These are phyloP conservation scores for Russula virescens DNA, from an alignment of 768 basidiomycete species.

Conservation along the genomic window DNA sequence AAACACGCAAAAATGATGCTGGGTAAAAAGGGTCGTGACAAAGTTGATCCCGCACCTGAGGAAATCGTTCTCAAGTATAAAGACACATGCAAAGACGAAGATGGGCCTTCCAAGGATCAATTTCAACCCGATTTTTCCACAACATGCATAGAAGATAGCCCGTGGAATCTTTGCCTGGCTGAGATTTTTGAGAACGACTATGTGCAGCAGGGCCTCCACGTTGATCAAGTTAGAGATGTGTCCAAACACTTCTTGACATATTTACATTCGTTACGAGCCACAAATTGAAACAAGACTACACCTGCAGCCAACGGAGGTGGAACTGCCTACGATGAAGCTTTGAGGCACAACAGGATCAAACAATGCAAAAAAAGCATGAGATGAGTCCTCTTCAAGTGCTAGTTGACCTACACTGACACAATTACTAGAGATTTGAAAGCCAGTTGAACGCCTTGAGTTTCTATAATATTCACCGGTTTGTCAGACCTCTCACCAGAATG, in stretches of 20 bases:
- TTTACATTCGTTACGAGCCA: background rate
- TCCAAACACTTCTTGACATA: background rate
- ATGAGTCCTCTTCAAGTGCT: background rate
- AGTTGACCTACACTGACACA: background rate
- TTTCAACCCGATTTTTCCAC: background rate
- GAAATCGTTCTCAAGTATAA: background rate
- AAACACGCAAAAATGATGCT: background rate
- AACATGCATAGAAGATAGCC: background rate
- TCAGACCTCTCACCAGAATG: background rate
- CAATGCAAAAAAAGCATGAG: background rate
- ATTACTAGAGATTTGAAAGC: background rate
- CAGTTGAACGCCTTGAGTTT: background rate
- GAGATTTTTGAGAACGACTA: background rate
- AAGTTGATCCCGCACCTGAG: background rate
- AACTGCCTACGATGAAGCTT: background rate
- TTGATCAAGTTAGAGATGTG: too few species aligned
- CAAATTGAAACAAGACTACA: background rate
- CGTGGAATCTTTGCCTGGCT: too few species aligned
- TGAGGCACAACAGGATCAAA: background rate
- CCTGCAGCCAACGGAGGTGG: background rate
- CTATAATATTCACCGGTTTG: background rate
- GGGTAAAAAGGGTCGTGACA: background rate
- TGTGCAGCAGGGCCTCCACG: too few species aligned
- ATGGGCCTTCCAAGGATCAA: background rate
- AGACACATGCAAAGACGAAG: background rate